These are phyloP conservation scores for Entomortierella beljakovae DNA, from an alignment of 192 early-diverging fungal species.

Conservation along the genomic window DNA sequence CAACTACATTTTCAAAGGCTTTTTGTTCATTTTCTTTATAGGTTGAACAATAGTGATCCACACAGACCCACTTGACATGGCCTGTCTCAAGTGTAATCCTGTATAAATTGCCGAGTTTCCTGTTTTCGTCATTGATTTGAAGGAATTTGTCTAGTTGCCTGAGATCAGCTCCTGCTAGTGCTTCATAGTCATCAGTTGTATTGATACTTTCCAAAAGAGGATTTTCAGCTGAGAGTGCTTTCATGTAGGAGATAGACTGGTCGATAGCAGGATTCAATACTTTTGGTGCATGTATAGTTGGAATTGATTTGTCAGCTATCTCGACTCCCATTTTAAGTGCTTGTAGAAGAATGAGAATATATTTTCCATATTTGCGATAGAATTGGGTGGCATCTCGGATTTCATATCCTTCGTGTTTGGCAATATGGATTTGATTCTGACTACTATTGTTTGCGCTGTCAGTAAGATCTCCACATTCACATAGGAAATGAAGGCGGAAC, in stretches of 20 bases:
- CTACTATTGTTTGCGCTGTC: not conserved
- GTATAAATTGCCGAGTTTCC: not conserved
- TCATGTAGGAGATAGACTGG: not conserved
- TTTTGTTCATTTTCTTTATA: too few relatives aligned
- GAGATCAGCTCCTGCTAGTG: too few relatives aligned
- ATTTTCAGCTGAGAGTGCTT: not conserved
- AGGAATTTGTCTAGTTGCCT: not conserved
- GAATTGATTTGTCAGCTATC: not conserved
- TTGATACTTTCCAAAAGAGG: constrained; percentile 1
- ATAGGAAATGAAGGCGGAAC: constrained; percentile 6
- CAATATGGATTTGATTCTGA: not conserved
- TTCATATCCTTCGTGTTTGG: constrained; percentile 4
- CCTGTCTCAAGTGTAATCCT: too few relatives aligned
- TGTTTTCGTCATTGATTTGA: not conserved
- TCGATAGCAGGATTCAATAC: not conserved
- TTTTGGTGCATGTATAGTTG: not conserved
- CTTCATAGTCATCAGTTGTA: not conserved
- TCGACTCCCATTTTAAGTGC: not conserved
- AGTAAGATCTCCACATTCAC: constrained; percentile 1
- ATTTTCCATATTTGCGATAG: not conserved
- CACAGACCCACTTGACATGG: constrained; percentile 16
- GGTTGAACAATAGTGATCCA: too few relatives aligned
- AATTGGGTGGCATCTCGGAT: not conserved
- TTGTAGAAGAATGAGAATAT: not conserved
- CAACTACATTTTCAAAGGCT: too few relatives aligned